phyloP scores from a whole-genome alignment of 2,329 filamentous ascomycete genomes.

The Alternaria triticina region DNA sequence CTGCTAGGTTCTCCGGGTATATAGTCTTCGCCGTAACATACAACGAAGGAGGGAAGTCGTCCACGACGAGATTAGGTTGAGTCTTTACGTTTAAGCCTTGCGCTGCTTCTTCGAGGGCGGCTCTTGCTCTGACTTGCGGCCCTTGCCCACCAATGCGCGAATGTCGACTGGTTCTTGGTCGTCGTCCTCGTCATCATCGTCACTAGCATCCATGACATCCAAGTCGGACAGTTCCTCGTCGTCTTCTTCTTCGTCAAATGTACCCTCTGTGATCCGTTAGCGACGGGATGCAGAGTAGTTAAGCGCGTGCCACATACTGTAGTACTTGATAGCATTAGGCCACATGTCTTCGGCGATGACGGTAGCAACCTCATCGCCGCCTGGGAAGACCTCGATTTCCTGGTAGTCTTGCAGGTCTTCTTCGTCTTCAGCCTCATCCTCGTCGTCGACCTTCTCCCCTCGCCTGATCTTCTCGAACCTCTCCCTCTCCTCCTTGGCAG shows the following conservation, averaged over 20 bases:
- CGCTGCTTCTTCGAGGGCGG: slow-evolving; percentile 51
- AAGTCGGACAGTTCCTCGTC: slow-evolving; percentile 68
- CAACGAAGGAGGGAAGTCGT: not conserved
- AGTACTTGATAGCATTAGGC: slow-evolving; percentile 88
- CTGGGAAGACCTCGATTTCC: slow-evolving; percentile 84
- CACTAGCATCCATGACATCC: slow-evolving; percentile 61
- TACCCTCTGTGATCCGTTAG: slow-evolving; percentile 53
- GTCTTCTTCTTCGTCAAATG: slow-evolving; percentile 62
- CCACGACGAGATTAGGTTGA: not conserved
- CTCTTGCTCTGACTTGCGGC: slow-evolving; percentile 49
- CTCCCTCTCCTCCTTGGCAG: slow-evolving; percentile 66
- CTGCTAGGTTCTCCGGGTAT: slow-evolving; percentile 3
- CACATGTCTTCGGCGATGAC: slow-evolving; percentile 86
- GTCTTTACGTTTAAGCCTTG: slow-evolving; percentile 35
- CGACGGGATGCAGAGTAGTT: not conserved
- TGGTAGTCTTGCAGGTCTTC: slow-evolving; percentile 70
- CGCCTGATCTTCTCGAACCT: slow-evolving; percentile 56
- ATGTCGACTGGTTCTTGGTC: slow-evolving; percentile 61
- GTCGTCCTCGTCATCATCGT: slow-evolving; percentile 60
- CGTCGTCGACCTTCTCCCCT: slow-evolving; percentile 48
- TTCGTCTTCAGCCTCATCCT: slow-evolving; percentile 53
- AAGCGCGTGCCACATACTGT: slow-evolving; percentile 67
- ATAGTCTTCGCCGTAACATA: slow-evolving; percentile 1
- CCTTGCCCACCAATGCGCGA: slow-evolving; percentile 54
- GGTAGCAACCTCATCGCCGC: slow-evolving; percentile 81